Percentiles rank a stretch among this genome's conserved stretches.
These are phyloP conservation scores for Lecanicillium sp. DNA, from an alignment of 2,329 filamentous ascomycete genomes.

Conservation along the genomic window DNA sequence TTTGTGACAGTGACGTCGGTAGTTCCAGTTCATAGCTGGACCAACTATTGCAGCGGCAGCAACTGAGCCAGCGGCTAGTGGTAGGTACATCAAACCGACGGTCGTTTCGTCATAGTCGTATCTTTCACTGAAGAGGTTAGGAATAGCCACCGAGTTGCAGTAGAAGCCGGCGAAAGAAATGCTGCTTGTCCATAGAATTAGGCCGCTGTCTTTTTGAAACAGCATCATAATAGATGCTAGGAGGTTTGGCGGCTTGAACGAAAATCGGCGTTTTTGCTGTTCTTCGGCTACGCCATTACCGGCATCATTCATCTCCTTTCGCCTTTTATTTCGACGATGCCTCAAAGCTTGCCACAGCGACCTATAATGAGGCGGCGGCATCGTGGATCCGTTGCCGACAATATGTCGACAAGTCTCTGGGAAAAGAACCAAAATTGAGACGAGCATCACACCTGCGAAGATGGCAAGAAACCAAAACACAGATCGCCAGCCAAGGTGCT, in stretches of 20 bases:
- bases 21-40: slow-evolving; percentile 58
- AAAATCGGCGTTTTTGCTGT: slow-evolving; percentile 14
- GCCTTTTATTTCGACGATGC: slow-evolving; percentile 13
- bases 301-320: not conserved
- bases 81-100: slow-evolving; percentile 46
- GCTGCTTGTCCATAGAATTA: slow-evolving; percentile 35
- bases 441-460: slow-evolving; percentile 27
- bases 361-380: slow-evolving; percentile 27
- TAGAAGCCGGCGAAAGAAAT: slow-evolving; percentile 44
- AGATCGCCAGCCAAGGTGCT: slow-evolving; percentile 49
- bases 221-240: slow-evolving; percentile 31
- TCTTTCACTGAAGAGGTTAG: slow-evolving; percentile 32
- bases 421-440: slow-evolving; percentile 38
- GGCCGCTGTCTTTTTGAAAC: slow-evolving; percentile 30
- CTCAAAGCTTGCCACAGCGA: slow-evolving; percentile 23
- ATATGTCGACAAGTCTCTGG: slow-evolving; percentile 42
- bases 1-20: slow-evolving; percentile 47
- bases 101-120: slow-evolving; percentile 52
- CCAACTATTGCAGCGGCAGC: slow-evolving; percentile 39
- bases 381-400: slow-evolving; percentile 45
- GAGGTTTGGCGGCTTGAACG: slow-evolving; percentile 31
- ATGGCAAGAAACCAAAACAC: slow-evolving; percentile 58
- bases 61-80: slow-evolving; percentile 40
- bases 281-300: not conserved
- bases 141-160: slow-evolving; percentile 36